Percentiles rank a stretch among this genome's conserved stretches.
Evolutionary conservation across 495 filamentous ascomycete genomes (phyloP).

Genomic region (Hypoxylon crocopeplum): DNA sequence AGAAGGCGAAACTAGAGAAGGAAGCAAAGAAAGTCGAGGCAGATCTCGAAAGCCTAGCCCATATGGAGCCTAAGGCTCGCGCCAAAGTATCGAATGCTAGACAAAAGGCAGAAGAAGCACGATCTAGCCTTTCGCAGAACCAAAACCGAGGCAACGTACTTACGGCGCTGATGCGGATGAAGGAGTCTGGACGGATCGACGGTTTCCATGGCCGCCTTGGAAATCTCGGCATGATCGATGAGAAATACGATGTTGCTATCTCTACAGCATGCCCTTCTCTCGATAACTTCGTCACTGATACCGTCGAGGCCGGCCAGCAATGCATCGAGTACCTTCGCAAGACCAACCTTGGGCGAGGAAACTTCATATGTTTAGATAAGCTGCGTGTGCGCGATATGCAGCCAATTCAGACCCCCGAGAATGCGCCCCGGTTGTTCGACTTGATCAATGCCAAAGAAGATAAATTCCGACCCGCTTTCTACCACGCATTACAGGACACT

Average conservation of each 20-base stretch:
- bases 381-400: slow-evolving; percentile 77
- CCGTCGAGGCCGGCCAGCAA: slow-evolving; percentile 92
- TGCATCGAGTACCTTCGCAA: slow-evolving; percentile 97
- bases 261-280: slow-evolving; percentile 92
- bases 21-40: slow-evolving; percentile 72
- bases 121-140: slow-evolving; percentile 83
- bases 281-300: slow-evolving; percentile 95
- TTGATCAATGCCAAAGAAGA: slow-evolving; percentile 88
- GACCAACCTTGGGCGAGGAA: slow-evolving; percentile 95
- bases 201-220: slow-evolving; percentile 96
- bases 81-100: slow-evolving; percentile 83
- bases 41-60: slow-evolving; percentile 71
- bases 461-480: slow-evolving; percentile 90
- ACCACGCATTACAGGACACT: slow-evolving; percentile 90
- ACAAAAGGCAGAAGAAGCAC: slow-evolving; percentile 94
- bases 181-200: slow-evolving; percentile 93
- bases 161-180: slow-evolving; percentile 88
- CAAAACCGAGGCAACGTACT: slow-evolving; percentile 94
- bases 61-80: slow-evolving; percentile 81
- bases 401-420: slow-evolving; percentile 85
- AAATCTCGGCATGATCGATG: slow-evolving; percentile 93
- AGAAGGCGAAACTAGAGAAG: slow-evolving; percentile 74
- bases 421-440: slow-evolving; percentile 90
- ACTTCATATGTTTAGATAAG: slow-evolving; percentile 94
- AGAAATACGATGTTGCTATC: slow-evolving; percentile 94